These are phyloP conservation scores for Nakazawaea holstii DNA, from an alignment of 805 yeast genomes.

Conservation along the genomic window DNA sequence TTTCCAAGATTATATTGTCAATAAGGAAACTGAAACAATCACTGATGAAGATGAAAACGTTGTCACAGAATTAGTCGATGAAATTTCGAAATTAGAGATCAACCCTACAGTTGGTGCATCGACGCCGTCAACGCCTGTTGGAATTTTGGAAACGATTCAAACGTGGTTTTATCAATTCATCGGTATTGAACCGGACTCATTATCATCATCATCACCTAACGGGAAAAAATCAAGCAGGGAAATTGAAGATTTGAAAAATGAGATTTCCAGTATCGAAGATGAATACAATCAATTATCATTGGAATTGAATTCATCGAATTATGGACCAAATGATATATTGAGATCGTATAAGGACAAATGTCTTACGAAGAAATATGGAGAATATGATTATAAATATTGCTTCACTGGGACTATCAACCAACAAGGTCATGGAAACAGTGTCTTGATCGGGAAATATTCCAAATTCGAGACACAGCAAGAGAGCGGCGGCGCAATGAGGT, in stretches of 20 bases:
- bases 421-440: slow-evolving; percentile 37
- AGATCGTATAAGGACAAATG: slow-evolving; percentile 50
- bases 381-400: slow-evolving; percentile 63
- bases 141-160: neutral
- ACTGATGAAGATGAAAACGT: slow-evolving; percentile 2
- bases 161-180: neutral
- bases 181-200: neutral
- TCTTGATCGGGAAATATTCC: slow-evolving; percentile 44
- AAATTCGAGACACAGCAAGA: slow-evolving; percentile 2
- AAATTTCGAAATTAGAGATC: neutral
- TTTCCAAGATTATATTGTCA: slow-evolving; percentile 43
- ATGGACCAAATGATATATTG: slow-evolving; percentile 63
- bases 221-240: neutral
- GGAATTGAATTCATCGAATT: slow-evolving; percentile 15
- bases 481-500: slow-evolving; percentile 12
- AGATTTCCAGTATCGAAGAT: neutral
- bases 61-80: neutral
- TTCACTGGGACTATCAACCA: slow-evolving; percentile 55
- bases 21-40: slow-evolving; percentile 17
- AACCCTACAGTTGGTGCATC: neutral
- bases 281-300: neutral
- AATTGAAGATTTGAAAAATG: slow-evolving; percentile 4
- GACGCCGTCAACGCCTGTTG: neutral
- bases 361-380: slow-evolving; percentile 51
- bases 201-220: neutral